phyloP scores from a whole-genome alignment of 768 basidiomycete genomes.

The Termitomyces sp. region DNA sequence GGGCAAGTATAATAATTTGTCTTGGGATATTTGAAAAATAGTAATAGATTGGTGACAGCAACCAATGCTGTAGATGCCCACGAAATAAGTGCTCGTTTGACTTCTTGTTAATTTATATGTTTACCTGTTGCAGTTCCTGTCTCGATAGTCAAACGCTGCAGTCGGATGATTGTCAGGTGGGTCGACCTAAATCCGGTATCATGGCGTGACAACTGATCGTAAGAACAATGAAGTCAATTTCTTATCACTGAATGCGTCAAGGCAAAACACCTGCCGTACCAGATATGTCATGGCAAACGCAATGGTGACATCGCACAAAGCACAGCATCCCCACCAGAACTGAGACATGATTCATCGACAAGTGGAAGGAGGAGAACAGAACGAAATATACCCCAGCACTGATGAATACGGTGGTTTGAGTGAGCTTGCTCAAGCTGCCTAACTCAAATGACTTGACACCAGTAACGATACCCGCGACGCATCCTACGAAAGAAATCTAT shows the following conservation, averaged over 20 bases:
- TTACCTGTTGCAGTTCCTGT: constrained; percentile 22
- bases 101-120: not conserved
- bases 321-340: constrained; percentile 20
- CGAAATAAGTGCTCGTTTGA: not conserved
- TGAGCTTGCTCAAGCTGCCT: constrained; percentile 16
- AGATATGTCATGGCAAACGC: constrained; percentile 21
- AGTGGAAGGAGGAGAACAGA: too few species aligned
- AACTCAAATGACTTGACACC: constrained; percentile 16
- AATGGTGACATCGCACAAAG: constrained; percentile 22
- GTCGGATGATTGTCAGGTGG: constrained; percentile 15
- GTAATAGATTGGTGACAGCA: constrained; percentile 18
- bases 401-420: constrained; percentile 12
- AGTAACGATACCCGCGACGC: constrained; percentile 15
- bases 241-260: not conserved
- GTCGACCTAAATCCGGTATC: constrained; percentile 20
- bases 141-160: constrained; percentile 22
- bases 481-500: constrained; percentile 15
- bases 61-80: constrained; percentile 15
- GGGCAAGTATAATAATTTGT: constrained; percentile 21
- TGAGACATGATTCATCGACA: not conserved
- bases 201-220: constrained; percentile 13
- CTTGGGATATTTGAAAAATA: constrained; percentile 20
- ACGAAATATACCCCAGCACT: constrained; percentile 13
- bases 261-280: constrained; percentile 11
- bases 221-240: not conserved